These are phyloP conservation scores for Piper betle DNA, from an alignment of 164 flowering plant genomes.

Conservation along the genomic window DNA sequence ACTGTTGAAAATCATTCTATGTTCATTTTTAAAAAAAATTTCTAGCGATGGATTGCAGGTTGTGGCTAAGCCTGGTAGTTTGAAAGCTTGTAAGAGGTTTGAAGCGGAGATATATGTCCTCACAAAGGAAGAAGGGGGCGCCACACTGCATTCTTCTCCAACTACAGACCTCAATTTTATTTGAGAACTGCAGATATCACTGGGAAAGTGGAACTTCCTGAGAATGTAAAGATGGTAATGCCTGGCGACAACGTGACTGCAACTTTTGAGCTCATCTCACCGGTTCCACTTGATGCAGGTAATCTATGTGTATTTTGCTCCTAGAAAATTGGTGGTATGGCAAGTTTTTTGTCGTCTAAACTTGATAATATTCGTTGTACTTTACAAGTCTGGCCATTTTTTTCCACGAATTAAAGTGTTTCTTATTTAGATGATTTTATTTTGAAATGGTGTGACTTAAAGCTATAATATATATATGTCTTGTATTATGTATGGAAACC, in stretches of 20 bases:
- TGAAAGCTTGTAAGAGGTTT: constrained; percentile 72
- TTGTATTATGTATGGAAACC: too few species aligned
- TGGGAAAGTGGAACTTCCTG: constrained; percentile 89
- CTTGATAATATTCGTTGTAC: too few species aligned
- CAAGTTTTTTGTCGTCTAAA: too few species aligned
- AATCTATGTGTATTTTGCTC: neutral
- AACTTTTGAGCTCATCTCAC: constrained; percentile 61
- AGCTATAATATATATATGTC: too few species aligned
- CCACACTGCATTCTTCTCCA: constrained; percentile 87
- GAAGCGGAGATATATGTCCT: constrained; percentile 96
- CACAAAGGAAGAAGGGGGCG: constrained; percentile 99
- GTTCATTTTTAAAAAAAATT: neutral
- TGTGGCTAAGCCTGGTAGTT: constrained; percentile 65
- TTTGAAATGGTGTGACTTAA: too few species aligned
- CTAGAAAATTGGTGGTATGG: neutral
- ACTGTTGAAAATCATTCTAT: neutral
- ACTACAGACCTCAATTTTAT: constrained; percentile 92
- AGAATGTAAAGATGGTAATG: constrained; percentile 97
- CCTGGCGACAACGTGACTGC: constrained; percentile 99
- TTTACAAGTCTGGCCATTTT: too few species aligned
- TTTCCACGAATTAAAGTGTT: too few species aligned
- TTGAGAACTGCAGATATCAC: constrained; percentile 96
- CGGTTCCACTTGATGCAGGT: constrained; percentile 94
- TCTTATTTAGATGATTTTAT: too few species aligned
- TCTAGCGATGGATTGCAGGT: constrained; percentile 35